phyloP scores from a whole-genome alignment of 225 moss, liverwort and hornwort genomes.

The Lunularia cruciata region DNA sequence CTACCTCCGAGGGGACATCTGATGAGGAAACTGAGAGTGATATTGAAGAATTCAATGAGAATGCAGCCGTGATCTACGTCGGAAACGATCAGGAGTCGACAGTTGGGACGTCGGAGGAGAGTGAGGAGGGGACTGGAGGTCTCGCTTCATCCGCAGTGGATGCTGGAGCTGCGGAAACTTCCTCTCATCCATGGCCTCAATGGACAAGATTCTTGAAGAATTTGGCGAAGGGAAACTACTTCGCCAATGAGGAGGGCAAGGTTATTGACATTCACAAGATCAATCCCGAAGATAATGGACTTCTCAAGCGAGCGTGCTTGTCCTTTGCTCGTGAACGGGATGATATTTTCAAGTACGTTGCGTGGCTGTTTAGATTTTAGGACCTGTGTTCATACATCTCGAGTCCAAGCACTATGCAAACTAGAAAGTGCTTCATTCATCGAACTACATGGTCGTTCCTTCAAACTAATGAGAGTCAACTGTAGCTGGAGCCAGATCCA shows the following conservation, averaged over 20 bases:
- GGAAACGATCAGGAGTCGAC: not conserved
- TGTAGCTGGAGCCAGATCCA: too few relatives aligned
- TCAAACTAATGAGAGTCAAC: too few relatives aligned
- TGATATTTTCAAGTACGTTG: conserved; percentile 62
- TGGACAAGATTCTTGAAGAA: conserved; percentile 45
- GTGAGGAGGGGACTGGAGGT: not conserved
- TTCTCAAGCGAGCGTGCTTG: conserved; percentile 79
- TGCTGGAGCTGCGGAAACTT: not conserved
- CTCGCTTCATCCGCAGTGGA: not conserved
- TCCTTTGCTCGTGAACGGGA: conserved; percentile 84
- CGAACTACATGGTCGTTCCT: too few relatives aligned
- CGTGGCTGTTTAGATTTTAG: too few relatives aligned
- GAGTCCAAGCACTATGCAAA: too few relatives aligned
- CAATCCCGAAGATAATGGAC: conserved; percentile 31
- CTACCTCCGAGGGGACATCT: not conserved
- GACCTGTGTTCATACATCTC: too few relatives aligned
- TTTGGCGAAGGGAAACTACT: conserved; percentile 34
- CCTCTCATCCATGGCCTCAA: conserved; percentile 49
- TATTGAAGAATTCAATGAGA: not conserved
- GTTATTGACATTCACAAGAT: conserved; percentile 23
- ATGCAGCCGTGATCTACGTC: not conserved
- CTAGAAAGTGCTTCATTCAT: too few relatives aligned
- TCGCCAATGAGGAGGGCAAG: conserved; percentile 33
- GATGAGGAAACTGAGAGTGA: not conserved
- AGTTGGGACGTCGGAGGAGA: not conserved